Base-by-base conservation (phyloP, 805 yeast genomes). In the Martiniozyma abietophila region DNA sequence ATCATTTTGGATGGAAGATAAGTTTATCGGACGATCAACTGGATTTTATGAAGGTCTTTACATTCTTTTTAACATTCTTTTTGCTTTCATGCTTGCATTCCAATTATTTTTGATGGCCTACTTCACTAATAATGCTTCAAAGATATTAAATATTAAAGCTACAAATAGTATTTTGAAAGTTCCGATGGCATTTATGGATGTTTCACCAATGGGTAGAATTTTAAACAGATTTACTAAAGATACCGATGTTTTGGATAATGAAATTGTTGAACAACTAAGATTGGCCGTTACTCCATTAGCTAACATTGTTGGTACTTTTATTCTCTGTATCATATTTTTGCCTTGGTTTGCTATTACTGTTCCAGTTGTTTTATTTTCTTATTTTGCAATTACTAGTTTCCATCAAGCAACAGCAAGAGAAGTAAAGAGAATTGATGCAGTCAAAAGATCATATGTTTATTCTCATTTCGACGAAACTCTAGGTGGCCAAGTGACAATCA, bases 171-270 rank as follows among this genome's bases (percentile, higher is more conserved):
- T 85, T 8, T 61, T 85, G 44, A 77, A 74, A 41, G 76, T 92
- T 0, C 94, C 94, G 33, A 84, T 84, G 92, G 56, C 75, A 0
- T 85, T 73, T 53, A 68, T 84, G 56, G 95, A 85, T 48, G 74
- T 85, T 2, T 80, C 94, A 0, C 96, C 96, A 20, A 69, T 82
- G 67, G 95, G 96, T 3, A 66, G 95, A 46, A 74, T 86, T 38
- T 62, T 86, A 50, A 85, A 83, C 56, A 64, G 95, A 44, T 85
- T 84, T 56, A 83, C 95, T 1, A 83, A 83, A 41, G 95, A 85
- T 52, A 80, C 92, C 0, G 94, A 85, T 51, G 74, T 76, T 4
- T 59, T 84, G 53, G 95, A 84, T 49, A 83, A 81, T 49, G 89
- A 80, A 54, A 62, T 84, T 46, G 75, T 76, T 39, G 86, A 81